phyloP scores from a whole-genome alignment of 352 stramenopile species.

The Saprolegnia parasitica region DNA sequence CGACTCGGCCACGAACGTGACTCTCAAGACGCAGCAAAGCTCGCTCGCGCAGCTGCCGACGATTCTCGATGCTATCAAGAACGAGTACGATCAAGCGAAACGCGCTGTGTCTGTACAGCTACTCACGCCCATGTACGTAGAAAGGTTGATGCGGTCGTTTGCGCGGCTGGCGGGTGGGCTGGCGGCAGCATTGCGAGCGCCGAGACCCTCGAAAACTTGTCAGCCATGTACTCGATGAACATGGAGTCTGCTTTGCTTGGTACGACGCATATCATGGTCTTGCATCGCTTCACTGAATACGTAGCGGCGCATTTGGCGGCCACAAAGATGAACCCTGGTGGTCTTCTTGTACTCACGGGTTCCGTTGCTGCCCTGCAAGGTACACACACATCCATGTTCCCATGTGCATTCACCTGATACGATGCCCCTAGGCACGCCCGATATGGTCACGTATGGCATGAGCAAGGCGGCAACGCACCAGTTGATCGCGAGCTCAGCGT shows the following conservation, averaged over 20 bases:
- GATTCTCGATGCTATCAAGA: conserved; percentile 50
- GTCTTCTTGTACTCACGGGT: conserved; percentile 78
- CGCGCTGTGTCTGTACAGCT: background rate
- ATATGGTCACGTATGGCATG: conserved; percentile 86
- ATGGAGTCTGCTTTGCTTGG: conserved; percentile 70
- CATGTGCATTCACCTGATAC: conserved; percentile 12
- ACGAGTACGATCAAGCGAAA: conserved; percentile 33
- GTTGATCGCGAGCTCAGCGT: conserved; percentile 77
- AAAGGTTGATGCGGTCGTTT: conserved; percentile 70
- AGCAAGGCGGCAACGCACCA: conserved; percentile 88
- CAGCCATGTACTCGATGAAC: conserved; percentile 74
- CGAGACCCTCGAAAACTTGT: conserved; percentile 56
- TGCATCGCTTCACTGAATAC: background rate
- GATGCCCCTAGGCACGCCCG: conserved; percentile 46
- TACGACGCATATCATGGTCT: conserved; percentile 30
- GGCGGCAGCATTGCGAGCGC: conserved; percentile 61
- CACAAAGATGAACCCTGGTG: conserved; percentile 50
- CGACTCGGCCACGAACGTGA: conserved; percentile 48
- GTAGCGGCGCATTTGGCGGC: conserved; percentile 78
- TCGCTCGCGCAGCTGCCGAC: conserved; percentile 48
- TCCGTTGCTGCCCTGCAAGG: conserved; percentile 69
- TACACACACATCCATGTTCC: conserved; percentile 20
- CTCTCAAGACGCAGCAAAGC: conserved; percentile 37
- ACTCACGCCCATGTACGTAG: conserved; percentile 32
- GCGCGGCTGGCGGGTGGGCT: conserved; percentile 72